These are phyloP conservation scores for Leptodontidium sp. DNA, from an alignment of 2,329 filamentous ascomycete species.

Conservation along the genomic window DNA sequence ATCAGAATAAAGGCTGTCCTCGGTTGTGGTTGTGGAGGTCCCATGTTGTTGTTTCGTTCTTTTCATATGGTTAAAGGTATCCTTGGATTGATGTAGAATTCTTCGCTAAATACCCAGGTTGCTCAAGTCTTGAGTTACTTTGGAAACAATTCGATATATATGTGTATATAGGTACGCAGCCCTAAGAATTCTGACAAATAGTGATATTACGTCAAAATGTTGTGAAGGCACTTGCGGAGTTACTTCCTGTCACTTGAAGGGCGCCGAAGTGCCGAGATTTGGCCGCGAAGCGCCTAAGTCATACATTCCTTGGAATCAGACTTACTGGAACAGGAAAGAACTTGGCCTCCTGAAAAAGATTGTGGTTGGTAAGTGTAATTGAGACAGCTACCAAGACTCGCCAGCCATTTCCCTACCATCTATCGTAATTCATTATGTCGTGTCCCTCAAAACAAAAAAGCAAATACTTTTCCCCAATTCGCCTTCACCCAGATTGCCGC, in stretches of 20 bases:
- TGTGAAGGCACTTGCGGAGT: too few relatives aligned
- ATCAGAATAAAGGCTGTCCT: slow-evolving; percentile 56
- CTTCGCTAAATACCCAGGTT: neutral
- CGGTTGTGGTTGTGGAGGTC: slow-evolving; percentile 1
- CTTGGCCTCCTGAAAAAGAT: too few relatives aligned
- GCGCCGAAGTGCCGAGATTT: slow-evolving; percentile 6
- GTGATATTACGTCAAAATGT: neutral
- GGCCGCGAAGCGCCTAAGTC: neutral
- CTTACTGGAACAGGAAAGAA: neutral
- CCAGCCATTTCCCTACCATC: neutral
- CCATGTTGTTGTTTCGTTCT: slow-evolving; percentile 5
- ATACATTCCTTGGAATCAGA: too few relatives aligned
- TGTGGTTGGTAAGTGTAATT: neutral
- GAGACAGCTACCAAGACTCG: neutral
- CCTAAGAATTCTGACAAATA: neutral
- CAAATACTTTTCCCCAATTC: slow-evolving; percentile 4
- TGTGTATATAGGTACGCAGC: neutral
- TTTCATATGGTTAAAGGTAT: neutral
- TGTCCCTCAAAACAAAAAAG: neutral
- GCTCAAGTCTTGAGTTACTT: neutral
- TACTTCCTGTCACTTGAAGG: slow-evolving; percentile 10
- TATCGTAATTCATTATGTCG: slow-evolving; percentile 8
- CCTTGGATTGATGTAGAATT: neutral
- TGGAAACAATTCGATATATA: neutral
- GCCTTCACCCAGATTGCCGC: slow-evolving; percentile 7